Base-by-base conservation (phyloP, 306 rosid species). In the Dryas octopetala region DNA sequence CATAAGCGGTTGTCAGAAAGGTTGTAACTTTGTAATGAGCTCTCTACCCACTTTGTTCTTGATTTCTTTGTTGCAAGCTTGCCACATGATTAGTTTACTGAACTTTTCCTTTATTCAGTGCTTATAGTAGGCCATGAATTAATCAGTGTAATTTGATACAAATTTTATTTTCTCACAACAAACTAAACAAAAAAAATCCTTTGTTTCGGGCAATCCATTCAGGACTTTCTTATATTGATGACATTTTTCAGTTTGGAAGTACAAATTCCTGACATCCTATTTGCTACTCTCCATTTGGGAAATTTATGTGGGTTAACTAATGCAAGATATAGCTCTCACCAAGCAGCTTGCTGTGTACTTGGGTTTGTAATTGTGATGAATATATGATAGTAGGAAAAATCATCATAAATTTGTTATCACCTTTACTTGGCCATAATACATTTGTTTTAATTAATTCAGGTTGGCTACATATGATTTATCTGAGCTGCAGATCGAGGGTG, bases 401-500 rank as follows among this genome's bases (percentile, higher is more conserved):
- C 16, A 43, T n/a, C 5, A 7, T 41, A 43, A 64, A 14, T 38
- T 55, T 69, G 11, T 44, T 9, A 28, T 67, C 64, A 32, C 3
- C 38, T 32, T 32, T 69, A n/a, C 54, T 51, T 52, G 48, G 45
- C 79, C 55, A 80, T 57, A 62, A 79, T 60, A 19, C 47, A 48
- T 58, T 14, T 43, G 32, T 65, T 17, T 45, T 38, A 40, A 74
- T 79, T 74, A 41, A 58, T 85, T 61, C 87, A 95, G 99, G 89
- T 78, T 96, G 84, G 90, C 70, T 74, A 88, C 97, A 9, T 89
- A 96, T 85, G 92, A 90, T 76, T 84, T 96, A 78, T 85, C 89
- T 44, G 99, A 90, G 80, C 87, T 92, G 58, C 99, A 88, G 79
- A 96, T 96, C 81, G 96, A 96, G 88, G 99, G 99, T 76, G 99